Base-by-base conservation (phyloP, 2,329 filamentous ascomycete genomes). In the Sporothrix brasiliensis region DNA sequence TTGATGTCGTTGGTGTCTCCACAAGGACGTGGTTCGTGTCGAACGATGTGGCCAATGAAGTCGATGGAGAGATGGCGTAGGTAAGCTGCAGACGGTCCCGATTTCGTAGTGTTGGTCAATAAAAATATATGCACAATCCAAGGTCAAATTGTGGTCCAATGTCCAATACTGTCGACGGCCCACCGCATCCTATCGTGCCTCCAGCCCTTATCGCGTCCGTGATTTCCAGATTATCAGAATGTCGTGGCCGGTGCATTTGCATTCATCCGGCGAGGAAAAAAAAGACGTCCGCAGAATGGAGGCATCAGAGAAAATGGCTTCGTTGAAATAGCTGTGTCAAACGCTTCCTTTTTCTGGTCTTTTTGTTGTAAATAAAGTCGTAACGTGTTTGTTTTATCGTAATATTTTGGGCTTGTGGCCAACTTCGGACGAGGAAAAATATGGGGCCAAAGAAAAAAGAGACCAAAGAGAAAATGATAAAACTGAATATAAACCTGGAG, bases 321-420 rank as follows among this genome's bases (percentile, higher is more conserved):
- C 16, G 47, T n/a, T 4, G 65, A 16, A 63, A 63, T 27, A 27
- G 50, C 34, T 30, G 30, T 21, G 65, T 9, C 65, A 41, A 54
- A n/a, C 54, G 53, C 24, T 67, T 50, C 44, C 39, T 66, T 67
- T 50, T 70, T 70, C 67, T 69, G 56, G 30, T 66, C 52, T 44
- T 50, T 50, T 39, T 66, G 30, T 67, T 67, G 63, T 60, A 50
- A 61, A 27, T 44, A 65, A 54, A 65, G 58, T 72, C 70, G 68
- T 70, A 30, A 68, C 58, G 58, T 67, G 30, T 69, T 54, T 58
- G 61, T 69, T 69, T 67, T 68, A 58, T 70, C 65, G 65, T 67
- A 30, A 56, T 34, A 21, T 49, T 44, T 44, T 50, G 47, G n/a
- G 30, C 56, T 21, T 39, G 67, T 54, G 41, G 54, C 53, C 53